Evolutionary conservation across 2,329 filamentous ascomycete genomes (phyloP).

Genomic region (Alternaria viburni): DNA sequence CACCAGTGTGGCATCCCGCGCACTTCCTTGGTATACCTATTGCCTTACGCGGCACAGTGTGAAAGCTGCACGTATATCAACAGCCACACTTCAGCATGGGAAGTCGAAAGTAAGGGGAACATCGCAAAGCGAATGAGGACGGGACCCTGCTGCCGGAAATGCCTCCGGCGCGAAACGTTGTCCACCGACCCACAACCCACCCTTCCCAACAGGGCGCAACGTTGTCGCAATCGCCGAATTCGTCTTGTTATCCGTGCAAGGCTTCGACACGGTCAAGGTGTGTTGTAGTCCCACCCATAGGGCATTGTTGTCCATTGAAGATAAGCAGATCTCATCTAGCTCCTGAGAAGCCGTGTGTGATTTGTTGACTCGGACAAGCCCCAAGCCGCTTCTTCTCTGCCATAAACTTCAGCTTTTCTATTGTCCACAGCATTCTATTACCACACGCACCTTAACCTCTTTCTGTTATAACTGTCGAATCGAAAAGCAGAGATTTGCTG

Average conservation of each 20-base stretch:
- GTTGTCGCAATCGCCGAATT: slow-evolving; percentile 2
- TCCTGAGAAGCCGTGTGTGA: slow-evolving; percentile 3
- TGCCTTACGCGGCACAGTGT: not conserved
- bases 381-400: not conserved
- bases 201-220: not conserved
- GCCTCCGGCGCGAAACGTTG: not conserved
- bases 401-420: not conserved
- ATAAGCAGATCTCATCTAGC: slow-evolving; percentile 8
- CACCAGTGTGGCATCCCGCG: not conserved
- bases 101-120: not conserved
- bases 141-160: not conserved
- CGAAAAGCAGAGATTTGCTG: not conserved
- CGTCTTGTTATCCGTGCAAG: slow-evolving; percentile 8
- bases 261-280: slow-evolving; percentile 5
- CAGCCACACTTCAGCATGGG: not conserved
- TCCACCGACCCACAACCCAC: slow-evolving; percentile 3
- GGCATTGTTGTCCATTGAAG: not conserved
- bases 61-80: not conserved
- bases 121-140: not conserved
- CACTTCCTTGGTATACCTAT: not conserved
- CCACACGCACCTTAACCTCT: not conserved
- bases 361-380: not conserved
- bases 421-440: not conserved
- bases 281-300: slow-evolving; percentile 1
- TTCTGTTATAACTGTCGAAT: not conserved